These are phyloP conservation scores for Exophiala alcalophila DNA, from an alignment of 2,329 filamentous ascomycete genomes.

Conservation along the genomic window DNA sequence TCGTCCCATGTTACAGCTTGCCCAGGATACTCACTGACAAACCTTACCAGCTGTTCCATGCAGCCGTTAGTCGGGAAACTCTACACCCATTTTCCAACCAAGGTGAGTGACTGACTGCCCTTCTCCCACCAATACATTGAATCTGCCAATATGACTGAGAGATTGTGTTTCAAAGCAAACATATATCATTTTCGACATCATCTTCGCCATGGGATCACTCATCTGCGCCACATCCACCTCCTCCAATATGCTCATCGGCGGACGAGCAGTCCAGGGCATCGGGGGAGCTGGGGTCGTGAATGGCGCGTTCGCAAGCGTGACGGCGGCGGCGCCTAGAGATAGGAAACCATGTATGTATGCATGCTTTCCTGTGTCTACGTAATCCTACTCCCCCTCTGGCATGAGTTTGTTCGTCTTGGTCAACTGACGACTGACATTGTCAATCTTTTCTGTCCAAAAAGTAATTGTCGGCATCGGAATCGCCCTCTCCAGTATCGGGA, in stretches of 20 bases:
- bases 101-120: slow-evolving; percentile 12
- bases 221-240: slow-evolving; percentile 34
- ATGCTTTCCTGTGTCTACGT: neutral
- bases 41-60: slow-evolving; percentile 41
- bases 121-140: neutral
- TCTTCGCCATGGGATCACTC: slow-evolving; percentile 36
- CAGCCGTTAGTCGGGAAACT: slow-evolving; percentile 47
- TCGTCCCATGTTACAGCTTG: neutral
- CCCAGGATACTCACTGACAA: neutral
- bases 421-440: neutral
- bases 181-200: slow-evolving; percentile 34
- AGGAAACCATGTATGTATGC: slow-evolving; percentile 31
- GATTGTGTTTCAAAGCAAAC: slow-evolving; percentile 15
- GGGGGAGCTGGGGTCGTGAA: slow-evolving; percentile 35
- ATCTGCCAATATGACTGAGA: neutral
- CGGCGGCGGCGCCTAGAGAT: slow-evolving; percentile 33
- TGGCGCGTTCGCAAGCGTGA: slow-evolving; percentile 46
- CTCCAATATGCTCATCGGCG: slow-evolving; percentile 34
- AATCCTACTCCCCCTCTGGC: too few species aligned
- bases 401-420: too few species aligned
- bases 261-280: slow-evolving; percentile 36
- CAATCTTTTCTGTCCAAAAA: slow-evolving; percentile 21
- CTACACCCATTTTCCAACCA: slow-evolving; percentile 46
- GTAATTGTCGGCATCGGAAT: slow-evolving; percentile 37
- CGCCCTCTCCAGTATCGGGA: slow-evolving; percentile 37